Conservation (phyloP, 495 filamentous ascomycete genomes). For the Aspergillus kassunensis region DNA sequence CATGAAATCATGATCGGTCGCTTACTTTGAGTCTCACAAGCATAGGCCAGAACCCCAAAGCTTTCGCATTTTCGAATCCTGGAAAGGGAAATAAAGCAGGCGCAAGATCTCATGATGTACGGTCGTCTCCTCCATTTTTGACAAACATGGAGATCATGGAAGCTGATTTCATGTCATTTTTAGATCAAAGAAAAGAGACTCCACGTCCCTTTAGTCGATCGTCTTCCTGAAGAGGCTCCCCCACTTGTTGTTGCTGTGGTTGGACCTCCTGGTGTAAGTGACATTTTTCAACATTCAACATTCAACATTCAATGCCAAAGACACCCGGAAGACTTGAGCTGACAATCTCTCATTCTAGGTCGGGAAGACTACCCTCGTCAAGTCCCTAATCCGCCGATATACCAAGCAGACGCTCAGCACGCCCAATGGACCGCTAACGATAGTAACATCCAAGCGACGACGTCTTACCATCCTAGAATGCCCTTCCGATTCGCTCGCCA, state of each 20-base stretch:
- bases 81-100: constrained; percentile 80
- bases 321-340: no score
- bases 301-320: no score
- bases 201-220: constrained; percentile 93
- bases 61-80: constrained; percentile 81
- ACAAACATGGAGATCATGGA: background rate
- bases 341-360: constrained; percentile 29
- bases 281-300: no score
- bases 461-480: constrained; percentile 95
- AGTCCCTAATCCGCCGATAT: constrained; percentile 90
- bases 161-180: constrained; percentile 9
- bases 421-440: constrained; percentile 85
- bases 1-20: no score
- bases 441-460: constrained; percentile 90
- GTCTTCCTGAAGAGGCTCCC: constrained; percentile 91
- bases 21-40: constrained; percentile 12
- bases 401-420: constrained; percentile 90
- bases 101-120: constrained; percentile 86
- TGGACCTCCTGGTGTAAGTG: constrained; percentile 83
- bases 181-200: constrained; percentile 91
- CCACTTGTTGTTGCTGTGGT: constrained; percentile 89
- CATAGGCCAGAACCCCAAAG: constrained; percentile 80
- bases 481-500: constrained; percentile 84
- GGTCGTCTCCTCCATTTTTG: constrained; percentile 16
- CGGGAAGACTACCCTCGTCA: constrained; percentile 76